Evolutionary conservation across 345 rosid genomes (phyloP).

Genomic region (Atalantia buxifolia): DNA sequence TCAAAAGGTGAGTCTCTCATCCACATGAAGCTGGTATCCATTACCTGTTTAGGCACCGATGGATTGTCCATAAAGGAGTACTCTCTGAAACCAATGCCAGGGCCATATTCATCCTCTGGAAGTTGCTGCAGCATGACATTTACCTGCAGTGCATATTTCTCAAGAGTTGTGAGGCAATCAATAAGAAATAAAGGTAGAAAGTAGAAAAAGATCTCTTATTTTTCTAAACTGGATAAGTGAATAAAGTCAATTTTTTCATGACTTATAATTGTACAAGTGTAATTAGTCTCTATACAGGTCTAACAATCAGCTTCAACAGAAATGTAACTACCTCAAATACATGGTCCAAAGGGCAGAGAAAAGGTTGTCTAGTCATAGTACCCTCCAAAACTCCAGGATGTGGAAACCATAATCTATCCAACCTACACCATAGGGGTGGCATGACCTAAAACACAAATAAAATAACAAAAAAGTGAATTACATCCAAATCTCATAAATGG

Average conservation of each 20-base stretch:
- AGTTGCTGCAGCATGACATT: slow-evolving; percentile 68
- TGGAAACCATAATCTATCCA: slow-evolving; percentile 96
- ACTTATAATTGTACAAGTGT: too few species aligned
- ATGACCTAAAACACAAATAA: slow-evolving; percentile 56
- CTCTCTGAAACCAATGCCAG: slow-evolving; percentile 70
- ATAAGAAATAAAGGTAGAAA: not conserved
- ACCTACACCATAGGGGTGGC: slow-evolving; percentile 99
- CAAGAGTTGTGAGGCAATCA: not conserved
- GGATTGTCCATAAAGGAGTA: slow-evolving; percentile 86
- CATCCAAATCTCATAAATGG: not conserved
- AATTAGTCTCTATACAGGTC: not conserved
- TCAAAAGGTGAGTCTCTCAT: not conserved
- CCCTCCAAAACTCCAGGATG: slow-evolving; percentile 95
- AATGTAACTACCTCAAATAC: slow-evolving; percentile 75
- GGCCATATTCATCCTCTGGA: slow-evolving; percentile 87
- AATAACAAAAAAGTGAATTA: slow-evolving; percentile 15
- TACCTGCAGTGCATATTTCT: slow-evolving; percentile 46
- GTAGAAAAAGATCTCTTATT: not conserved
- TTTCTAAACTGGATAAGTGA: too few species aligned
- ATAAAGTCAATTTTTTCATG: too few species aligned
- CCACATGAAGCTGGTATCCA: not conserved
- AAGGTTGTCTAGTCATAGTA: slow-evolving; percentile 90
- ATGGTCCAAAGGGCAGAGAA: slow-evolving; percentile 95
- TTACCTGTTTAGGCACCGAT: slow-evolving; percentile 71
- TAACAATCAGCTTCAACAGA: slow-evolving; percentile 3